These are phyloP conservation scores for Saccharomyces hybrid DNA, from an alignment of 1,139 yeast species.

Conservation along the genomic window DNA sequence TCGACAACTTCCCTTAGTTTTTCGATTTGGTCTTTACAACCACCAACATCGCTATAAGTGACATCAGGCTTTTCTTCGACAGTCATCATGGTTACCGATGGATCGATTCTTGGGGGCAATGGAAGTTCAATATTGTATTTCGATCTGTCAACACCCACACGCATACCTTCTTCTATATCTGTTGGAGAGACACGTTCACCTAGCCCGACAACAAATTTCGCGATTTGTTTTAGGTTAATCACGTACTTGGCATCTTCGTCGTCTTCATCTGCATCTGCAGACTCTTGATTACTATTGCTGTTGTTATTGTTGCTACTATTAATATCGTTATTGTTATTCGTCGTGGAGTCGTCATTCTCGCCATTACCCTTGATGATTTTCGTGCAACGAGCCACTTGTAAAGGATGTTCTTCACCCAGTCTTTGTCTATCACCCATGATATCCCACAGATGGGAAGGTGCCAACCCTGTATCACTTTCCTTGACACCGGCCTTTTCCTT, in stretches of 20 bases:
- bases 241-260: slow-evolving; percentile 88
- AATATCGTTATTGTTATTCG: slow-evolving; percentile 9
- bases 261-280: slow-evolving; percentile 40
- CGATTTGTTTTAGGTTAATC: slow-evolving; percentile 93
- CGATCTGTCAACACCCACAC: slow-evolving; percentile 96
- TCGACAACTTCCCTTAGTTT: slow-evolving; percentile 96
- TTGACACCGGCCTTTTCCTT: slow-evolving; percentile 90
- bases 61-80: slow-evolving; percentile 97
- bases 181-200: slow-evolving; percentile 97
- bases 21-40: slow-evolving; percentile 95
- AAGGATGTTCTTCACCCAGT: slow-evolving; percentile 86
- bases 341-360: slow-evolving; percentile 27
- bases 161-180: slow-evolving; percentile 98
- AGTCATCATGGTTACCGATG: slow-evolving; percentile 99
- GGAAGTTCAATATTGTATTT: slow-evolving; percentile 96
- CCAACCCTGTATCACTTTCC: slow-evolving; percentile 91
- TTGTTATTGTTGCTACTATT: slow-evolving; percentile 3
- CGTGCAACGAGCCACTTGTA: slow-evolving; percentile 97
- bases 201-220: slow-evolving; percentile 91
- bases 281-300: background rate
- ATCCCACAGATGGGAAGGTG: slow-evolving; percentile 96
- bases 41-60: slow-evolving; percentile 89
- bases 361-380: slow-evolving; percentile 68
- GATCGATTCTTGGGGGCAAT: slow-evolving; percentile 94
- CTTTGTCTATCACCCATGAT: slow-evolving; percentile 92